Base-by-base conservation (phyloP, 495 filamentous ascomycete species). In the Hypoxylon cercidicola region DNA sequence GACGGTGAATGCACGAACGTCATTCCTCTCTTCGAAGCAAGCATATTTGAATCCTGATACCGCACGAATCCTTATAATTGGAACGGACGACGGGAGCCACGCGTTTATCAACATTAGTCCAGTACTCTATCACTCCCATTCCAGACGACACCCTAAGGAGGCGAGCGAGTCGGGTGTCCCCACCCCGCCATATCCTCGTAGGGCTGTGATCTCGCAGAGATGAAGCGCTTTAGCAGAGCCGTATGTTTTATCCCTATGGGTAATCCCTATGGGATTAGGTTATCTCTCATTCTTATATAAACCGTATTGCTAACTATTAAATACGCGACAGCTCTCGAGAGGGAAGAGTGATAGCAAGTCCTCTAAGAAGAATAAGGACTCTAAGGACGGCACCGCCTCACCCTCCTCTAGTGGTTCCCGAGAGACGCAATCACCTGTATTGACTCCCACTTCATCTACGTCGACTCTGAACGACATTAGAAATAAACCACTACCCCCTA, bases 161-260 rank as follows among this genome's bases (percentile, higher is more conserved):
- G 41, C 18, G 55, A 64, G 60, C 55, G 60, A 64, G 55, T 64
- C 60, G 66, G 61, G 66, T 44, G 60, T 64, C 55, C 60, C 66
- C 61, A 66, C 72, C 72, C 73, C 69, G 61, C 69, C 67, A 54
- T 56, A 66, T 56, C 50, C 62, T 68, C 57, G 70, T 73, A 66
- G 76, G 76, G 71, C 71, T 74, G 73, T 70, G 76, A 76, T 74
- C 77, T 72, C 15, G 72, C 75, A 64, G 93, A 86, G 81, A 98
- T 99, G 95, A 97, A 97, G 83, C 89, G 92, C 74, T 97, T 99
- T 79, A 90, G 95, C 81, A 92, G 90, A 90, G 96, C 98, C 82
- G 94, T 97, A 84, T 84, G 94, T 90, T 70, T 62, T 68, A 55
- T 49, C 48, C n/a, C n/a, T 8, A 16, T 16, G n/a, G 3, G 16